Base-by-base conservation (phyloP, 139 green algal species). In the Picocystis salinarum region DNA sequence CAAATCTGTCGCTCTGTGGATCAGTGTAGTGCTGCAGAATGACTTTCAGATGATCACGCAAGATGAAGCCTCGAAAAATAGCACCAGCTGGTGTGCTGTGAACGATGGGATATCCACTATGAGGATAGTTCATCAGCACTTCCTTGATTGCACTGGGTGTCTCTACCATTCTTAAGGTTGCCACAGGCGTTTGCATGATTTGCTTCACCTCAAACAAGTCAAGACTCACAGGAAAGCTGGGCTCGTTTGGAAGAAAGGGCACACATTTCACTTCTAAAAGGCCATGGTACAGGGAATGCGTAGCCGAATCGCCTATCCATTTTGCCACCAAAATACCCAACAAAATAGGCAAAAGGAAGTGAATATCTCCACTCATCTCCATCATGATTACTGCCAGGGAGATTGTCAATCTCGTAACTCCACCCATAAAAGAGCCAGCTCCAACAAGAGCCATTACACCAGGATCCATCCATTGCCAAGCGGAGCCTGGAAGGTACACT, bases 361-460 rank as follows among this genome's bases (percentile, higher is more conserved):
- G 71, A 28, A 90, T 74, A 29, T 91, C 80, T 30, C 69, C 74
- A 29, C 67, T 81, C 28, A 83, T 72, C 71, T 92, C 80, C 48
- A 92, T 85, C 59, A 86, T 82, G 65, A 92, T 92, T 40, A 90
- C 80, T 0, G 74, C 76, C 34, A 88, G 66, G 1, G 74, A 67
- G 5, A 91, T 65, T 15, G 80, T 90, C 36, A 92, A 70, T n/a
- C 80, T 71, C 1, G 79, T 89, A 10, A 88, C 76, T 5, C 76
- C 74, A 6, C 72, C 67, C 80, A 92, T 91, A 63, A 92, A 92
- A 13, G 80, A 76, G 4, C 75, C 79, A 6, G 75, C 80, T 6
- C 80, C 80, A 24, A 92, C 75, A 15, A 91, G 61, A 11, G 80
- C 80, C 64, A 91, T 88, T 0, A 69, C 80, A 2, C 80, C 80